Evolutionary conservation across 257 asterid genomes (phyloP).

Genomic region (Striga asiatica): DNA sequence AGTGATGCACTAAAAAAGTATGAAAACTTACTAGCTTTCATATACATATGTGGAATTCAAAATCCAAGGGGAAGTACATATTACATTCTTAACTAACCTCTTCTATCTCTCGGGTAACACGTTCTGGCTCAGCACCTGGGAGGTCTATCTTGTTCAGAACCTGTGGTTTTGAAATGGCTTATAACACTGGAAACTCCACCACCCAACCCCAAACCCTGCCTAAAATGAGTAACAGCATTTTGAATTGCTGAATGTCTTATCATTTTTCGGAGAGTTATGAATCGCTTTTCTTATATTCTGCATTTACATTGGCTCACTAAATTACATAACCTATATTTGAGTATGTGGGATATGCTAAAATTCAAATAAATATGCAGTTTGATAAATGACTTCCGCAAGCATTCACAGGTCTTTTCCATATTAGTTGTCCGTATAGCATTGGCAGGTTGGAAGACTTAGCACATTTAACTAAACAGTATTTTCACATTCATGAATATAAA

Average conservation of each 20-base stretch:
- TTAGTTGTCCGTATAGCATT: background rate
- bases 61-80: background rate
- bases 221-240: background rate
- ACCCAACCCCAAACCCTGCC: too few relatives aligned
- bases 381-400: background rate
- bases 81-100: constrained; percentile 52
- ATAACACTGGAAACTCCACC: constrained; percentile 6
- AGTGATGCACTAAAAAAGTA: constrained; percentile 6
- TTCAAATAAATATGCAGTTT: background rate
- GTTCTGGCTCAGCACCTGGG: constrained; percentile 97
- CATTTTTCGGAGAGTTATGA: constrained; percentile 3
- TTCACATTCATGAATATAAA: background rate
- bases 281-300: background rate
- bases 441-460: constrained; percentile 4
- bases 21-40: too few relatives aligned
- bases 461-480: background rate
- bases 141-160: constrained; percentile 98
- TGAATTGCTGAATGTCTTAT: background rate
- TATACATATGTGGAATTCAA: background rate
- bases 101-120: constrained; percentile 83
- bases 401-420: too few relatives aligned
- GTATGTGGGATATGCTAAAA: background rate
- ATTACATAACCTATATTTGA: background rate
- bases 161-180: constrained; percentile 31
- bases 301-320: background rate